phyloP scores from a whole-genome alignment of 257 asterid species.

The Ehretia macrophylla region DNA sequence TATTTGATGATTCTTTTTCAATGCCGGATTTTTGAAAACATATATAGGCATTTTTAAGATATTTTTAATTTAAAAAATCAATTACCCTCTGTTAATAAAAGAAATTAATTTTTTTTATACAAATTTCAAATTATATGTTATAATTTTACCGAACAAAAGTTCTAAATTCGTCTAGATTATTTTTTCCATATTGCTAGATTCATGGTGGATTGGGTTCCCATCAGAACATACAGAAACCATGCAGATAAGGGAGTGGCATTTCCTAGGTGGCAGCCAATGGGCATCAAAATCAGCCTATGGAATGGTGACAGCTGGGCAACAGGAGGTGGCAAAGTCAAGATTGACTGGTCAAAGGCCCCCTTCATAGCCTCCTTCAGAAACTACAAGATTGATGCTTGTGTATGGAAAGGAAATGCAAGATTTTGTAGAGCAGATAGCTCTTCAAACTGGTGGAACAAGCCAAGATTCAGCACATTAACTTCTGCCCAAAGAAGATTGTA shows the following conservation, averaged over 20 bases:
- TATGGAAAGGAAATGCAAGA: conserved; percentile 54
- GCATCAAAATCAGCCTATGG: conserved; percentile 50
- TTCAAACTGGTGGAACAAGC: conserved; percentile 71
- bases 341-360: conserved; percentile 72
- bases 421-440: conserved; percentile 37
- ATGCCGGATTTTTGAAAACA: no score
- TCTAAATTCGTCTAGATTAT: no score
- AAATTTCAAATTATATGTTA: no score
- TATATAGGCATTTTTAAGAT: no score
- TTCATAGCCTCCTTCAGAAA: conserved; percentile 48
- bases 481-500: conserved; percentile 56
- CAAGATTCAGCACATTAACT: conserved; percentile 35
- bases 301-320: conserved; percentile 84
- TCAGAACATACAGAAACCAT: conserved; percentile 80
- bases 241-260: conserved; percentile 60
- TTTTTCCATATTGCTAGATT: conserved; percentile 37
- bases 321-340: conserved; percentile 50
- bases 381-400: conserved; percentile 62
- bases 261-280: conserved; percentile 65
- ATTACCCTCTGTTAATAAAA: no score
- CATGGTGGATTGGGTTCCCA: conserved; percentile 91
- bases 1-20: no score
- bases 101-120: no score
- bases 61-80: no score
- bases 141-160: no score